Conservation (phyloP, 306 rosid species). For the Crataegus laevigata region DNA sequence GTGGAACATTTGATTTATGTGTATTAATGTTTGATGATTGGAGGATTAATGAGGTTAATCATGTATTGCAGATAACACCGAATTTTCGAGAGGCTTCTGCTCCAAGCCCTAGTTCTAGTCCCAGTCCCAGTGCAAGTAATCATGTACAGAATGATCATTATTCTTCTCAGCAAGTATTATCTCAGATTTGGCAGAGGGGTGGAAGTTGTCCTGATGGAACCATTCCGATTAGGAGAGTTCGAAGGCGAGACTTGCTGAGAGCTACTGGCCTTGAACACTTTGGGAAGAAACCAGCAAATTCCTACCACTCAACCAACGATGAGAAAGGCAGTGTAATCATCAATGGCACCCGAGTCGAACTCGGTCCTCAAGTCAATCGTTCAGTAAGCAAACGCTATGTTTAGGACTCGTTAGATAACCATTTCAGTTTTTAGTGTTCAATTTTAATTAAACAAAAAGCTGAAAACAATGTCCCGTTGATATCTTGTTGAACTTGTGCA, state of each 20-base stretch:
- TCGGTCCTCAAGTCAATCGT: conserved; percentile 11
- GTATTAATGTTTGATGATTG: background rate
- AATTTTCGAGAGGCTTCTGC: background rate
- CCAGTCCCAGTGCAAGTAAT: background rate
- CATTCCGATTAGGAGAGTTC: conserved; percentile 50
- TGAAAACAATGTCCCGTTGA: background rate
- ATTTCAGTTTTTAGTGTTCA: background rate
- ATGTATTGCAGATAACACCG: conserved; percentile 37
- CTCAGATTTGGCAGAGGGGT: conserved; percentile 53
- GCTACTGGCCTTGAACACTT: conserved; percentile 29
- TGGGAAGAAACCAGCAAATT: conserved; percentile 27
- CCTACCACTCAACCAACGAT: background rate
- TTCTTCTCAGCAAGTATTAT: background rate
- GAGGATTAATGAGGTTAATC: background rate
- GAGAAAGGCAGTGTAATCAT: background rate
- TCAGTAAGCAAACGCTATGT: conserved; percentile 29
- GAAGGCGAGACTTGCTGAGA: conserved; percentile 32
- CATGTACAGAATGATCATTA: background rate
- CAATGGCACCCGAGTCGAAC: background rate
- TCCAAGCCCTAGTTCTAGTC: background rate
- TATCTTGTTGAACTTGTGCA: background rate
- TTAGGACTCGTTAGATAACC: background rate
- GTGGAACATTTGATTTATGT: no score
- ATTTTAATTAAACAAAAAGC: no score
- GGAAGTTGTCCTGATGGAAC: conserved; percentile 72